These are phyloP conservation scores for Rutstroemia sp. DNA, from an alignment of 2,329 filamentous ascomycete genomes.

Conservation along the genomic window DNA sequence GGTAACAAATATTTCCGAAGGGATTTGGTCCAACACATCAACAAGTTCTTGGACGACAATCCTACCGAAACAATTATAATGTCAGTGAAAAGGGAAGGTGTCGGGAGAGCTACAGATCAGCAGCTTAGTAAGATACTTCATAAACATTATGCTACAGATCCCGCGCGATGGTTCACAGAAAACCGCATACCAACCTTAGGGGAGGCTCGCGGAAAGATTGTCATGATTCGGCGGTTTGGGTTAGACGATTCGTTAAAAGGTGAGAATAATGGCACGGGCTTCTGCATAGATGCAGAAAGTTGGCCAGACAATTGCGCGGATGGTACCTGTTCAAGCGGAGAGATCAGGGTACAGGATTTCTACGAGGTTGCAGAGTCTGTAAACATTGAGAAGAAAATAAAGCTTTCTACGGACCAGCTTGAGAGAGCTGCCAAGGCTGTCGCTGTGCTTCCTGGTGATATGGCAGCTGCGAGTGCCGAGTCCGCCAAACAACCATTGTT, in stretches of 20 bases:
- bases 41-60: slow-evolving; percentile 69
- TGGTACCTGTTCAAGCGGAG: slow-evolving; percentile 59
- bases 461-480: slow-evolving; percentile 14
- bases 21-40: slow-evolving; percentile 62
- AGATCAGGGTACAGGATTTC: slow-evolving; percentile 86
- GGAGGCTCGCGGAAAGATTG: slow-evolving; percentile 71
- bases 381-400: slow-evolving; percentile 76
- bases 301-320: slow-evolving; percentile 91
- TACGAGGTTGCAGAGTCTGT: slow-evolving; percentile 74
- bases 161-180: slow-evolving; percentile 68
- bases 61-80: slow-evolving; percentile 78
- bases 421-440: slow-evolving; percentile 55
- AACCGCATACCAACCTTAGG: slow-evolving; percentile 71
- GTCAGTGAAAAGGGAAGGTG: slow-evolving; percentile 85
- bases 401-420: slow-evolving; percentile 66
- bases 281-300: slow-evolving; percentile 51
- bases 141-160: slow-evolving; percentile 58
- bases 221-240: slow-evolving; percentile 75
- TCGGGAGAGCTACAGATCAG: slow-evolving; percentile 70
- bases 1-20: slow-evolving; percentile 71
- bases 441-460: slow-evolving; percentile 39
- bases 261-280: slow-evolving; percentile 44
- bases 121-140: slow-evolving; percentile 69
- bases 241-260: slow-evolving; percentile 49
- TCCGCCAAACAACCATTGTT: slow-evolving; percentile 53